Base-by-base conservation (phyloP, 495 filamentous ascomycete genomes). In the Penicillium canariense region DNA sequence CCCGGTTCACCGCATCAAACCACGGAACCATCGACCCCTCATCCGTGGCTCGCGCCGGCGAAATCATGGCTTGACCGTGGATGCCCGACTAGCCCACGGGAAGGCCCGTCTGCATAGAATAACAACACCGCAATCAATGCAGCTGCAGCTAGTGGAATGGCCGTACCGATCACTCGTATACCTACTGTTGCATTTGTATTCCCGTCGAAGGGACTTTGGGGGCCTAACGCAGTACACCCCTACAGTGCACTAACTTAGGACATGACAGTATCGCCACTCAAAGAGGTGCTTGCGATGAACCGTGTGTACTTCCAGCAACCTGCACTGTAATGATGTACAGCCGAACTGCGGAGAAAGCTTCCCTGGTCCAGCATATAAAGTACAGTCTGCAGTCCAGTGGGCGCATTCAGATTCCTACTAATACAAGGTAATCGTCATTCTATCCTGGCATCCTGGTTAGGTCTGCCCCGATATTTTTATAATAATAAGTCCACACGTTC, bases 41-140 rank as follows among this genome's bases (percentile, higher is more conserved):
- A 56, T 31, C 60, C 59, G 39, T 47, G 59, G 59, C 52, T 51
- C 32, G 12, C 36, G n/a, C n/a, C n/a, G n/a, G n/a, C n/a, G n/a
- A n/a, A n/a, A n/a, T 39, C 36, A 20, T 39, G 36, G 36, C 36
- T 39, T 12, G 18, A 39, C 54, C 59, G 28, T 63, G 53, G 59
- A 52, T 59, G 56, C 60, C 59, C 59, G 59, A 62, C 55, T 62
- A 52, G 45, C 20, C 47, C 25, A 54, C 59, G 59, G 59, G 55
- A 51, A 52, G 46, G 52, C 59, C 59, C 59, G 59, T 60, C 47
- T 46, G 52, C 48, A 51, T 43, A 39, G 42, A 47, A 56, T 48
- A 55, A 40, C 34, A 18, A 44, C 49, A n/a, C n/a, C n/a, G n/a
- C n/a, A 51, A 46, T 28, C 12, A 30, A 9, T 27, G 42, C 40